These are phyloP conservation scores for Primulina eburnea DNA, from an alignment of 257 asterid species.

Conservation along the genomic window DNA sequence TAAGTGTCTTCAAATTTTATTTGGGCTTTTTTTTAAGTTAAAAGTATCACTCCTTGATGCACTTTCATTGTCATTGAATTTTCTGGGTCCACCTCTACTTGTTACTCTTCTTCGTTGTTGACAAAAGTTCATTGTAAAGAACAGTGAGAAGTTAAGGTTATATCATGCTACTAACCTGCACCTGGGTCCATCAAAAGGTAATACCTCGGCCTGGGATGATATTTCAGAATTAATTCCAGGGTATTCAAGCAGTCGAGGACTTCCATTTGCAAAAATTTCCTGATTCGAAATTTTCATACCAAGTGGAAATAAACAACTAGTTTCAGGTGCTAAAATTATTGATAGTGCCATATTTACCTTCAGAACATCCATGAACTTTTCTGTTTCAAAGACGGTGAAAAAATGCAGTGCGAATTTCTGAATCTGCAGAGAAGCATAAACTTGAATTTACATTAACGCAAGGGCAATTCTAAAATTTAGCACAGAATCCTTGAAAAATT, in stretches of 20 bases:
- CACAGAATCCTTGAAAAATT: not conserved
- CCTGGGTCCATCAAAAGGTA: constrained; percentile 43
- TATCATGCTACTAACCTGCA: constrained; percentile 32
- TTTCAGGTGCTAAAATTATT: not conserved
- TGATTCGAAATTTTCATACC: constrained; percentile 30
- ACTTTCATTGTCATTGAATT: not conserved
- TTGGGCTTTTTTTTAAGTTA: not conserved
- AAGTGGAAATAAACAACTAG: constrained; percentile 7
- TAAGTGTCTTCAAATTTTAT: not conserved
- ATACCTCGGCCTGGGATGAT: constrained; percentile 66
- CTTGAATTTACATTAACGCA: not conserved
- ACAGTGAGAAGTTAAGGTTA: constrained; percentile 19
- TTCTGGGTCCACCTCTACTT: not conserved
- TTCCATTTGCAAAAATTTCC: constrained; percentile 47
- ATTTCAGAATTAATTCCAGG: constrained; percentile 36
- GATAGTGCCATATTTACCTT: constrained; percentile 46
- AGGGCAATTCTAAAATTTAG: not conserved
- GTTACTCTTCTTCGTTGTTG: not conserved
- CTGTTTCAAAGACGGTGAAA: constrained; percentile 43
- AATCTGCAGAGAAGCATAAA: constrained; percentile 44
- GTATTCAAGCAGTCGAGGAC: constrained; percentile 32
- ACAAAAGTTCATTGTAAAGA: constrained; percentile 15
- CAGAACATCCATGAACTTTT: constrained; percentile 52
- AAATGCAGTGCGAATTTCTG: constrained; percentile 74
- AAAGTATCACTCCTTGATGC: not conserved